Base-by-base conservation (phyloP, 2,329 filamentous ascomycete species). In the Thielaviopsis ethacetica region DNA sequence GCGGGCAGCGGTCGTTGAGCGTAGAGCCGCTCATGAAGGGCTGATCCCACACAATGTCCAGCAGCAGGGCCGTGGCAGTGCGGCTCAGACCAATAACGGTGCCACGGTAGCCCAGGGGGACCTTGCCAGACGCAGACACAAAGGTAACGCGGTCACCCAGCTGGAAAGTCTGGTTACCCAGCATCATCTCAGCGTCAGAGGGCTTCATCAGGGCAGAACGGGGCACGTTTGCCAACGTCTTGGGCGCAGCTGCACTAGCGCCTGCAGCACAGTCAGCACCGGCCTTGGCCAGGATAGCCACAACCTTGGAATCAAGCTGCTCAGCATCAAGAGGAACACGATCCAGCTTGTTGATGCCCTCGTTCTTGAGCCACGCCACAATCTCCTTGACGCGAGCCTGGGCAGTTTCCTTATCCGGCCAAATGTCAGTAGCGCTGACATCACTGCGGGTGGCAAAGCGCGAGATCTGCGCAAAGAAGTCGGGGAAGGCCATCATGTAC, bases 21-120 rank as follows among this genome's bases (percentile, higher is more conserved):
- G 88, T 93, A 1, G 91, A 96, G 63, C 93, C 93, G 67, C 90
- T 95, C 91, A 98, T 97, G 71, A 98, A 98, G 0, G 89, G 86
- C 13, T 82, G 81, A 69, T 98, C 94, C 71, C 95, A 98, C 7
- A 98, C 84, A 60, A 97, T 81, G 68, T 98, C 93, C 44, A 98
- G 77, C 60, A 96, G 78, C 53, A 88, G 81, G 26, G 85, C 85
- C 59, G 88, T 86, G 21, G 90, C 79, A 30, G 91, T 96, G 59
- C 88, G 85, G 62, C 90, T 96, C 68, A 96, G 86, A 41, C 93
- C 93, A 59, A 95, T 85, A n/a, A 98, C 88, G 1, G 93, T 97
- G 66, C 94, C 93, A 58, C 86, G 83, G 57, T 87, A 87, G 41
- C 87, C 91, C 65, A 98, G 94, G 1, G 93, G 93, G 1, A 98